These are phyloP conservation scores for Rubus idaeus DNA, from an alignment of 306 rosid genomes.

Conservation along the genomic window DNA sequence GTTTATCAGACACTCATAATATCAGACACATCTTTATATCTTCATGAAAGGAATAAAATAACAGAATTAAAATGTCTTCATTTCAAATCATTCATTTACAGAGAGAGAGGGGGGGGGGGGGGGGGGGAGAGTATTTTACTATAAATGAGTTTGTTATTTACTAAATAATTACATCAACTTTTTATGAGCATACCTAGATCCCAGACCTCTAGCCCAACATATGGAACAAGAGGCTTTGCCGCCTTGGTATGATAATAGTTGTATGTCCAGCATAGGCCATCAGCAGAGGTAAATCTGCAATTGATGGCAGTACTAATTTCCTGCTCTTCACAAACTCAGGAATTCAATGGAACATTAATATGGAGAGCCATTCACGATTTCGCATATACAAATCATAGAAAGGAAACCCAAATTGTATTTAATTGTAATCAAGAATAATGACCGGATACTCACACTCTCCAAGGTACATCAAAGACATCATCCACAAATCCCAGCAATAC, in stretches of 20 bases:
- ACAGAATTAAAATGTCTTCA: background rate
- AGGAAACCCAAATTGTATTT: background rate
- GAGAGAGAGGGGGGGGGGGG: too few species aligned
- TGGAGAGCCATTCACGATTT: slow-evolving; percentile 6
- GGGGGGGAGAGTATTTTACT: background rate
- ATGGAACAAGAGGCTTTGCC: slow-evolving; percentile 85
- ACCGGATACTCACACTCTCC: slow-evolving; percentile 88
- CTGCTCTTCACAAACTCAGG: slow-evolving; percentile 58
- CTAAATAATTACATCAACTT: background rate
- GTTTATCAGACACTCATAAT: background rate
- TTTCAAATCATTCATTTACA: background rate
- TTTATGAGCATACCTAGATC: slow-evolving; percentile 68
- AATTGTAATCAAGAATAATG: background rate
- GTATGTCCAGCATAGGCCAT: slow-evolving; percentile 99
- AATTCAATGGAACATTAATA: slow-evolving; percentile 29
- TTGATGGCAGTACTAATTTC: slow-evolving; percentile 79
- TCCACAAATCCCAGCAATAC: slow-evolving; percentile 94
- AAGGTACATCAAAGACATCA: slow-evolving; percentile 94
- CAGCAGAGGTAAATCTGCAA: slow-evolving; percentile 92
- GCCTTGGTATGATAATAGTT: slow-evolving; percentile 83
- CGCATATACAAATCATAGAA: background rate
- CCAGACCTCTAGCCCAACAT: slow-evolving; percentile 66
- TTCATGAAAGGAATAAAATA: background rate
- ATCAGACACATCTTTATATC: background rate
- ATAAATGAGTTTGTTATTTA: background rate